These are phyloP conservation scores for Stachybotrys chlorohalonatus DNA, from an alignment of 2,329 filamentous ascomycete species.

Conservation along the genomic window DNA sequence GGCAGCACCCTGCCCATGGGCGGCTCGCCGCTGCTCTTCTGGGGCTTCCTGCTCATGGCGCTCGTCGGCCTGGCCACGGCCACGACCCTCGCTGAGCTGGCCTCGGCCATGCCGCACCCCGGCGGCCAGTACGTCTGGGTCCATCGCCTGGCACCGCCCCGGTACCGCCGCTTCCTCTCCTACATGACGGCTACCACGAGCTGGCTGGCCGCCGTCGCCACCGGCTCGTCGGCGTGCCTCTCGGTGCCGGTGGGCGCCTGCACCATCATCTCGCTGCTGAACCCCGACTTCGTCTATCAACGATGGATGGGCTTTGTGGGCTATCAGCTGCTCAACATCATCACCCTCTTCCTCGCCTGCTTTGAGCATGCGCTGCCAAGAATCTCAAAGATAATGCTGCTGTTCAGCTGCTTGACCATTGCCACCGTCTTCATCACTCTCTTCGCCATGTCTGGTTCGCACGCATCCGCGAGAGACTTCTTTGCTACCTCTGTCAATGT, in stretches of 20 bases:
- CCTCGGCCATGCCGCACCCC: conserved; percentile 17
- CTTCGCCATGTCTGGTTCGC: conserved; percentile 12
- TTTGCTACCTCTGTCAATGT: conserved; percentile 12
- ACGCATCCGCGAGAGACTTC: conserved; percentile 10
- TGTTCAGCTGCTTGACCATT: conserved; percentile 14
- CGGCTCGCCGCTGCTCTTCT: conserved; percentile 14
- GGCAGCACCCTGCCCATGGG: conserved; percentile 11
- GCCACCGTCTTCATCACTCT: conserved; percentile 13
- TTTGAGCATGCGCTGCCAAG: conserved; percentile 15
- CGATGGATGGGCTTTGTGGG: conserved; percentile 18
- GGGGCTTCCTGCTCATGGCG: conserved; percentile 14
- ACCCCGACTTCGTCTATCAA: conserved; percentile 13
- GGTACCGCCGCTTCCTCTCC: conserved; percentile 8
- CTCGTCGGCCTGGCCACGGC: conserved; percentile 14
- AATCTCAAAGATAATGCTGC: conserved; percentile 14
- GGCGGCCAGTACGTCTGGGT: conserved; percentile 19
- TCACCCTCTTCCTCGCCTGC: conserved; percentile 8
- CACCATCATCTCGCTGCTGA: conserved; percentile 10
- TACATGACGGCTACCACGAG: conserved; percentile 15
- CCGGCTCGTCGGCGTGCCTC: conserved; percentile 13
- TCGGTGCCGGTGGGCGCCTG: conserved; percentile 12
- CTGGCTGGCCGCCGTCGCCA: conserved; percentile 16
- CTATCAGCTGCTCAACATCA: conserved; percentile 14
- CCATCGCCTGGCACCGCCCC: conserved; percentile 9
- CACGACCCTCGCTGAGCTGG: conserved; percentile 16